These are phyloP conservation scores for Pelargonium citronellum DNA, from an alignment of 441 rosid genomes.

Conservation along the genomic window DNA sequence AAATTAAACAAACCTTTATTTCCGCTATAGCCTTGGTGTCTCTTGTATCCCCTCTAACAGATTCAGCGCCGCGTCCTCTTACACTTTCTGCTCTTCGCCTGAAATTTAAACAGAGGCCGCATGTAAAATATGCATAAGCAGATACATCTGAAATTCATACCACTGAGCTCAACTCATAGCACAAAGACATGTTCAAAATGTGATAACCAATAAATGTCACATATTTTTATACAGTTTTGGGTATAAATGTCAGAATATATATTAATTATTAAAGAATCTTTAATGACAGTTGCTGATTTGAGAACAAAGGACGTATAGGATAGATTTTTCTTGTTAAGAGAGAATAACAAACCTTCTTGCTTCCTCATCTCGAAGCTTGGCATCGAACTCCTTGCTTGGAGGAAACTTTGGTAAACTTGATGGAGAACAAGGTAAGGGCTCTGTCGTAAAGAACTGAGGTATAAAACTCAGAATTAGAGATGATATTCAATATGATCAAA, in stretches of 20 bases:
- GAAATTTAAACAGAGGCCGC: slow-evolving; percentile 2
- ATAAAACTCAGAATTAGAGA: neutral
- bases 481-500: no score
- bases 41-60: slow-evolving; percentile 62
- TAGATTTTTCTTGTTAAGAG: slow-evolving; percentile 1
- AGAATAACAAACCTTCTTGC: slow-evolving; percentile 60
- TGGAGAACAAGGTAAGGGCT: slow-evolving; percentile 87
- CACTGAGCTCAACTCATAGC: no score
- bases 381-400: slow-evolving; percentile 95
- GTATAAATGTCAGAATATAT: no score
- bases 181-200: no score
- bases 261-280: no score
- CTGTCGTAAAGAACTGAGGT: slow-evolving; percentile 58
- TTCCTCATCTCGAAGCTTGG: slow-evolving; percentile 83
- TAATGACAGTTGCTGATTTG: neutral
- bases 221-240: no score
- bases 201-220: no score
- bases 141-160: no score
- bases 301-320: neutral
- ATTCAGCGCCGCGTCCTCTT: slow-evolving; percentile 60
- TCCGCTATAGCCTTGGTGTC: slow-evolving; percentile 77
- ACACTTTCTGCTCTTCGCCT: slow-evolving; percentile 57
- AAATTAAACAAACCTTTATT: neutral
- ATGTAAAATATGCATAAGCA: neutral
- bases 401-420: slow-evolving; percentile 90